These are phyloP conservation scores for Aspergillus sp. DNA, from an alignment of 2,329 filamentous ascomycete genomes.

Conservation along the genomic window DNA sequence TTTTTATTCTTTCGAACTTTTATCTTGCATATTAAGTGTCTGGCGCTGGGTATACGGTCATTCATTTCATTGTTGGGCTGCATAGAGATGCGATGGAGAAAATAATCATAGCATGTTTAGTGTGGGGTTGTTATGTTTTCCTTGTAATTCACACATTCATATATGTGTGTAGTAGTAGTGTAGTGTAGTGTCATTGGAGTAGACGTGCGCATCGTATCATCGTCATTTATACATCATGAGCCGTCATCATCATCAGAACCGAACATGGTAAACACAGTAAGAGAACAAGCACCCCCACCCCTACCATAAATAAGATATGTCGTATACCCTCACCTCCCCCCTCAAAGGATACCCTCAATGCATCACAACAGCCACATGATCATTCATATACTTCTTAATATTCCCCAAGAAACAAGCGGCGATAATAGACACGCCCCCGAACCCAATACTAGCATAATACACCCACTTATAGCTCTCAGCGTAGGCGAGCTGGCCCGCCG, in stretches of 20 bases:
- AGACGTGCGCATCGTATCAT: too few relatives aligned
- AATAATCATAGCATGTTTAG: background rate
- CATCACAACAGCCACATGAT: constrained; percentile 57
- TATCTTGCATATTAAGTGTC: background rate
- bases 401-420: constrained; percentile 61
- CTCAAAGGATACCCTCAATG: background rate
- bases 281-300: too few relatives aligned
- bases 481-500: constrained; percentile 59
- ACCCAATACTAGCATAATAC: constrained; percentile 64
- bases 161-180: background rate
- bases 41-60: background rate
- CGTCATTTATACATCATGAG: too few relatives aligned
- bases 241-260: too few relatives aligned
- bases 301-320: background rate
- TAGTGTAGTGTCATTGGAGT: background rate
- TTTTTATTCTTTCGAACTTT: too few relatives aligned
- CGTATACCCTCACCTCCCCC: too few relatives aligned
- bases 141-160: background rate
- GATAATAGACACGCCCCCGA: constrained; percentile 59
- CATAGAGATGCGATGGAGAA: background rate
- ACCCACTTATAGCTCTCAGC: constrained; percentile 62
- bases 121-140: background rate
- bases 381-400: constrained; percentile 60
- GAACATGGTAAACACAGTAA: too few relatives aligned
- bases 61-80: background rate